A percentile compares a stretch with the other conserved stretches of the same genome.
phyloP scores from a whole-genome alignment of 768 basidiomycete genomes.

The Lactarius akahatsu region DNA sequence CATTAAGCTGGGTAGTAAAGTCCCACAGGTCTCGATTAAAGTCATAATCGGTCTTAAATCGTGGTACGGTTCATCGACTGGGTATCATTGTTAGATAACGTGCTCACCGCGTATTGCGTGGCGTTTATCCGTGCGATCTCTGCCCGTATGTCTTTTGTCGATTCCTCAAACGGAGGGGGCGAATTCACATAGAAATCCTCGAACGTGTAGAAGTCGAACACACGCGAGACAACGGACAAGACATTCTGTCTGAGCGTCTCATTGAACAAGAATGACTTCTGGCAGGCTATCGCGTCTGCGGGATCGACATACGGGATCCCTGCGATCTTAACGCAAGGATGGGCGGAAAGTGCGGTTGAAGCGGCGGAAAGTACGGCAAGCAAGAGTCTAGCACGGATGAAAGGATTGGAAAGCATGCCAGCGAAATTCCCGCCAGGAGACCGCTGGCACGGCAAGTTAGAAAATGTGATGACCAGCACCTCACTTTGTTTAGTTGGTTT shows the following conservation, averaged over 20 bases:
- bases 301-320: conserved; percentile 47
- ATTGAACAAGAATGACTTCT: conserved; percentile 40
- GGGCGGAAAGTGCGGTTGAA: not conserved
- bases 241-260: conserved; percentile 42
- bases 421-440: not conserved
- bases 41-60: conserved; percentile 56
- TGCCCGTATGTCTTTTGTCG: conserved; percentile 53
- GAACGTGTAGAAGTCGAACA: conserved; percentile 44
- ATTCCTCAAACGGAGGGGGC: conserved; percentile 44
- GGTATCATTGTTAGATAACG: not conserved
- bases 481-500: not conserved
- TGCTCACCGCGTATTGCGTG: conserved; percentile 46
- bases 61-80: not conserved
- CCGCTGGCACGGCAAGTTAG: not conserved
- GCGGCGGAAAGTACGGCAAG: not conserved
- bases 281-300: conserved; percentile 50
- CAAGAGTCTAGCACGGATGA: not conserved
- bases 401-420: conserved; percentile 4
- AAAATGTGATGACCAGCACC: not conserved
- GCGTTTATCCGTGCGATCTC: conserved; percentile 48
- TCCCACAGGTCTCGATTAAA: conserved; percentile 61
- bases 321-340: conserved; percentile 39
- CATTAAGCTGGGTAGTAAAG: conserved; percentile 57
- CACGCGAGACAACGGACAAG: conserved; percentile 36
- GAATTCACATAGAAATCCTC: conserved; percentile 41